Evolutionary conservation across 371 early-diverging fungal species (phyloP), one percentile per base, ranked within the genome.

Genomic region (Conidiobolus incongruus): DNA sequence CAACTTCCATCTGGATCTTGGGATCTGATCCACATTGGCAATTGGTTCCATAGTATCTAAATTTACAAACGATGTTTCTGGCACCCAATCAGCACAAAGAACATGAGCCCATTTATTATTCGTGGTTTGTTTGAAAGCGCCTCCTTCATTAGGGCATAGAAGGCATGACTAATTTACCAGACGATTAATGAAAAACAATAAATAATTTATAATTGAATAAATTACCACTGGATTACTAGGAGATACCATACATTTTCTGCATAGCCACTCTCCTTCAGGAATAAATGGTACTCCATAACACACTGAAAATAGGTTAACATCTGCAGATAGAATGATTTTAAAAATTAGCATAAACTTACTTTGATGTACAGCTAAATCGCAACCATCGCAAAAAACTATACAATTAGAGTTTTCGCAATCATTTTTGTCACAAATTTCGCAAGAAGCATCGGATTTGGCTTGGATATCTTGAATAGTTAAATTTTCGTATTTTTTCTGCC

Each of bases 261-360:
- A 98, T 7, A 98, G 68, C 97, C 97, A 98, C 56, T 86, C 92
- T 10, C 98, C 98, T 58, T 98, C 97, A 19, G 98, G 98, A 39
- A 98, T 95, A 55, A 81, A 93, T 4, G 96, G 97, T 19, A 98
- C 80, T n/a, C 99, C 99, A 58, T 98, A 98, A 56, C 99, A 98
- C 53, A 92, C 94, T 78, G 54, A 6, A 31, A 38, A 19, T 32
- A 10, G 26, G 8, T 24, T 35, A 47, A n/a, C 23, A 19, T 4
- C 24, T 29, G 29, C 5, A 19, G 8, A 21, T 12, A 26, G 30
- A 19, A 21, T 22, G 16, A 33, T 44, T 30, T n/a, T n/a, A n/a
- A n/a, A 11, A 28, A 24, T 35, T 40, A 10, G 2, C n/a, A 28
- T n/a, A 7, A 21, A 15, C 15, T 43, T 63, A 76, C 78, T 78